Percentiles rank a stretch among this genome's conserved stretches.
These are phyloP conservation scores for Madurella fahalii DNA, from an alignment of 2,329 filamentous ascomycete genomes.

Conservation along the genomic window DNA sequence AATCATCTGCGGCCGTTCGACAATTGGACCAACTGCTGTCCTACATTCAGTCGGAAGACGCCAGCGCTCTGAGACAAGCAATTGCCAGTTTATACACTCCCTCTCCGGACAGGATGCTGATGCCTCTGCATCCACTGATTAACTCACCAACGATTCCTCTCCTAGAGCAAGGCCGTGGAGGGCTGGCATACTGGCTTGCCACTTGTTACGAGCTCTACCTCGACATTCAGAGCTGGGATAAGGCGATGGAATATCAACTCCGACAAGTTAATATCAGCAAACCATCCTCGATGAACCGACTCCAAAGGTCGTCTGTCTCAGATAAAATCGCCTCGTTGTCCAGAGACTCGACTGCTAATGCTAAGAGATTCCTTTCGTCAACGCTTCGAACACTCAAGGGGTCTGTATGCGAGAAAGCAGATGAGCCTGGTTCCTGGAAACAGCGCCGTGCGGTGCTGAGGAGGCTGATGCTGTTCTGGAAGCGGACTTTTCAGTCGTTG, in stretches of 20 bases:
- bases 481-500: slow-evolving; percentile 48
- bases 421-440: slow-evolving; percentile 29
- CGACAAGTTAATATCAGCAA: slow-evolving; percentile 43
- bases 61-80: slow-evolving; percentile 31
- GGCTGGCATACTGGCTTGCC: slow-evolving; percentile 47
- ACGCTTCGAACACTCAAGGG: slow-evolving; percentile 39
- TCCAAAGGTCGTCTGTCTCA: slow-evolving; percentile 57
- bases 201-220: slow-evolving; percentile 49
- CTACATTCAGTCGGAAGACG: slow-evolving; percentile 30
- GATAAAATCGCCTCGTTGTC: slow-evolving; percentile 52
- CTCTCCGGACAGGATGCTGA: slow-evolving; percentile 26
- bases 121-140: slow-evolving; percentile 57
- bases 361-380: slow-evolving; percentile 48
- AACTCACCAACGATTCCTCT: slow-evolving; percentile 52
- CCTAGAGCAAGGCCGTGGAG: slow-evolving; percentile 34
- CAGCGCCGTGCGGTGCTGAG: slow-evolving; percentile 31
- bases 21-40: slow-evolving; percentile 21
- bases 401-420: slow-evolving; percentile 38
- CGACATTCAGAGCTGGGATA: slow-evolving; percentile 41
- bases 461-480: slow-evolving; percentile 50
- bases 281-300: slow-evolving; percentile 52
- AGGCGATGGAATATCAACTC: slow-evolving; percentile 40
- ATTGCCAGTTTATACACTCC: slow-evolving; percentile 31
- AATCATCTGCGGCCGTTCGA: slow-evolving; percentile 15
- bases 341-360: slow-evolving; percentile 57